A percentile compares a stretch with the other conserved stretches of the same genome.
phyloP scores from a whole-genome alignment of 192 early-diverging fungal genomes.

The Phlyctochytrium arcticum region DNA sequence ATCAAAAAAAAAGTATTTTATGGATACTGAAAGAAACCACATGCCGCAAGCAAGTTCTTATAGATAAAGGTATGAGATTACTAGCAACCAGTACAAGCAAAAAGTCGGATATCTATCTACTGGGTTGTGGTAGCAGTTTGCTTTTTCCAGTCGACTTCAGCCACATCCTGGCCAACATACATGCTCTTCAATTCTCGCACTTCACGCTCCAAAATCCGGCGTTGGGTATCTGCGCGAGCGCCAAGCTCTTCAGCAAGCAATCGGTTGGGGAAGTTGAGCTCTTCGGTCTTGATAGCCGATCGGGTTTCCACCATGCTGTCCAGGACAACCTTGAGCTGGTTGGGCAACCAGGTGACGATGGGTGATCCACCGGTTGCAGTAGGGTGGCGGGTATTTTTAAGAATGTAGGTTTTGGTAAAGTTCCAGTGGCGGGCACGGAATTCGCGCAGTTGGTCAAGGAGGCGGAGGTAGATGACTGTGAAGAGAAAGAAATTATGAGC shows the following conservation, averaged over 20 bases:
- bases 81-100: no score
- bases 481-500: background rate
- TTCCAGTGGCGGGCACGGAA: slow-evolving; percentile 87
- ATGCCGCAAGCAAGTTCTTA: no score
- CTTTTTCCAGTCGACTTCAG: slow-evolving; percentile 12
- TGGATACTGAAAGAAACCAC: no score
- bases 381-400: slow-evolving; percentile 69
- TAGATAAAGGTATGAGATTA: no score
- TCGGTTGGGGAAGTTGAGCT: slow-evolving; percentile 58
- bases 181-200: slow-evolving; percentile 47
- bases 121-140: no score
- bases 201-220: slow-evolving; percentile 61
- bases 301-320: slow-evolving; percentile 50
- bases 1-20: no score
- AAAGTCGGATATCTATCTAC: no score
- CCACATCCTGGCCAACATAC: background rate
- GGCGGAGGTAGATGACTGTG: slow-evolving; percentile 63
- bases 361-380: slow-evolving; percentile 71
- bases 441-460: slow-evolving; percentile 77
- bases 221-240: slow-evolving; percentile 57
- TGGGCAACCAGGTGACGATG: slow-evolving; percentile 66
- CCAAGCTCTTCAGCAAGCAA: slow-evolving; percentile 56
- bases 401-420: slow-evolving; percentile 83
- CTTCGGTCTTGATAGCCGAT: slow-evolving; percentile 47
- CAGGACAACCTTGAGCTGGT: slow-evolving; percentile 60